Conservation (phyloP, 139 green algal genomes). For the Closterium sp. region DNA sequence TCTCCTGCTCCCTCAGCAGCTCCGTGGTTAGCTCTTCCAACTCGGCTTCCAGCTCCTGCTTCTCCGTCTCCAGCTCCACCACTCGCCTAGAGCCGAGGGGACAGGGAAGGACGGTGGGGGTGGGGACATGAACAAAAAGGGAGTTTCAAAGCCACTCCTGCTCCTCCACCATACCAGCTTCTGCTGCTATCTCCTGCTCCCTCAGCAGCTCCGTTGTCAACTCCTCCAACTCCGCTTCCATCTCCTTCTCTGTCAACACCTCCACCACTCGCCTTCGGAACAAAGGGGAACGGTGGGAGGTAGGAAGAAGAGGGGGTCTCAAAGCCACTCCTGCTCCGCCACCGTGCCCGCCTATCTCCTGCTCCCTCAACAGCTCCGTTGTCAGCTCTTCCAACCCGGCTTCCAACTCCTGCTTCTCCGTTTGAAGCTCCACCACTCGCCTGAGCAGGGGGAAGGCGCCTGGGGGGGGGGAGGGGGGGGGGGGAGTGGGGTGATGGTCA, state of each 20-base stretch:
- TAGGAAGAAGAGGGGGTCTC: too few relatives aligned
- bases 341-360: conserved; percentile 1
- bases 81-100: neutral
- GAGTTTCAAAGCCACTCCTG: conserved; percentile 12
- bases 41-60: neutral
- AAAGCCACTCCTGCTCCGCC: neutral
- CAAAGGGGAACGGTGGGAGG: too few relatives aligned
- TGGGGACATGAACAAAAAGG: neutral
- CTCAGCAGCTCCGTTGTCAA: neutral
- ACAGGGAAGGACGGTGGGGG: neutral
- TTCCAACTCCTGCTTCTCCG: neutral
- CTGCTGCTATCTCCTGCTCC: conserved; percentile 3
- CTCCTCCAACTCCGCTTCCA: neutral
- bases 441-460: too few relatives aligned
- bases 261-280: conserved; percentile 1
- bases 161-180: neutral
- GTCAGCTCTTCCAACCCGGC: neutral
- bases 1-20: neutral
- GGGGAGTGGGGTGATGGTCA: too few relatives aligned
- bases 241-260: neutral
- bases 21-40: neutral
- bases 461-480: too few relatives aligned
- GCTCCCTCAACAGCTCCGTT: neutral
- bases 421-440: neutral
- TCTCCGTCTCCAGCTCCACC: neutral